Evolutionary conservation across 306 rosid genomes (phyloP).

Genomic region (Chamaecrista fasciculata): DNA sequence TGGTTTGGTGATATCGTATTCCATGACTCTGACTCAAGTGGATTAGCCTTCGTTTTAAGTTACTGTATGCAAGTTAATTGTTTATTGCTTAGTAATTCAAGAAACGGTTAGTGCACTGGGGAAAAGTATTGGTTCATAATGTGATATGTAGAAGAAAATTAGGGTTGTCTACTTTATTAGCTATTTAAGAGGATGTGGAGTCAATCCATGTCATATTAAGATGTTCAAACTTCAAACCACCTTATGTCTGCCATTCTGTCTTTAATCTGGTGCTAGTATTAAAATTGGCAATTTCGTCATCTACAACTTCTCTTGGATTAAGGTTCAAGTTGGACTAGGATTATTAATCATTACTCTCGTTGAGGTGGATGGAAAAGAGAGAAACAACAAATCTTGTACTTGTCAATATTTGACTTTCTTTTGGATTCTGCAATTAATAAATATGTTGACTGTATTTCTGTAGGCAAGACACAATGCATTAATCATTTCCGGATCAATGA

Average conservation of each 20-base stretch:
- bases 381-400: neutral
- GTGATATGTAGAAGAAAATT: neutral
- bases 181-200: neutral
- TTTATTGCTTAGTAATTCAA: neutral
- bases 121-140: no score
- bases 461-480: slow-evolving; percentile 96
- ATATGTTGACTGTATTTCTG: slow-evolving; percentile 14
- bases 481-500: slow-evolving; percentile 91
- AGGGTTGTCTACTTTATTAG: neutral
- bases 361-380: neutral
- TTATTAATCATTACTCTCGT: neutral
- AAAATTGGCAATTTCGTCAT: neutral
- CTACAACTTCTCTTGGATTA: neutral
- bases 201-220: neutral
- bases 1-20: neutral
- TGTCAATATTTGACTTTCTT: neutral
- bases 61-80: neutral
- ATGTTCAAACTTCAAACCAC: slow-evolving; percentile 1
- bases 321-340: neutral
- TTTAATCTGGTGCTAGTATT: neutral
- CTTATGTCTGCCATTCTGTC: neutral
- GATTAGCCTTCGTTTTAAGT: neutral
- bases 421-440: neutral
- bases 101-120: no score
- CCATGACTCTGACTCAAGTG: neutral